Evolutionary conservation across 805 yeast genomes (phyloP).

Genomic region (Diddensiella santjacobensis): DNA sequence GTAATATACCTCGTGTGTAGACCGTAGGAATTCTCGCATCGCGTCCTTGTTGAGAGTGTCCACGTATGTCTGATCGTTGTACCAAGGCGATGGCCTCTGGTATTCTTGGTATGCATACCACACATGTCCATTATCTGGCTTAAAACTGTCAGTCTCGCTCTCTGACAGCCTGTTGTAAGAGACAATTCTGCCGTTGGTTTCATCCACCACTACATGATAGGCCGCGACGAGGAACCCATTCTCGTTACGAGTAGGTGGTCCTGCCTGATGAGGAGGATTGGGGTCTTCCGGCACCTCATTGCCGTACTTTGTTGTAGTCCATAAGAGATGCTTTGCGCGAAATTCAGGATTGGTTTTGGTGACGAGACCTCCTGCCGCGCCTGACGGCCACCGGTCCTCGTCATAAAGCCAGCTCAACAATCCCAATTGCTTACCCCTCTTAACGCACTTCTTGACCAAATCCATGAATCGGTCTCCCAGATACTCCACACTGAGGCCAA

Average conservation of each 20-base stretch:
- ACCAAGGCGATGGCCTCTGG: neutral
- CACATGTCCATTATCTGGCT: neutral
- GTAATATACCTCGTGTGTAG: conserved; percentile 3
- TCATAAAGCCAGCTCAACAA: conserved; percentile 10
- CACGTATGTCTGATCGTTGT: conserved; percentile 3
- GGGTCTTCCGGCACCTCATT: conserved; percentile 2
- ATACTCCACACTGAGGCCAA: conserved; percentile 4
- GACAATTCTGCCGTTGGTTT: neutral
- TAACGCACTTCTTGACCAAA: conserved; percentile 5
- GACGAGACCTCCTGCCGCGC: conserved; percentile 10
- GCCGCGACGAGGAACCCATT: neutral
- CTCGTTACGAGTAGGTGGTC: neutral
- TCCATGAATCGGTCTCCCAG: conserved; percentile 6
- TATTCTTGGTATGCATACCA: conserved; percentile 8
- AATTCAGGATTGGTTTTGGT: conserved; percentile 6
- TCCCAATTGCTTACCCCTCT: conserved; percentile 3
- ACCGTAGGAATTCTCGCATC: conserved; percentile 4
- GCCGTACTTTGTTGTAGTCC: conserved; percentile 2
- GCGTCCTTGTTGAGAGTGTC: conserved; percentile 7
- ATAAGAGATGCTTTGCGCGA: conserved; percentile 1
- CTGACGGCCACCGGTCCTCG: conserved; percentile 13
- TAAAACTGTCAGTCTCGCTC: neutral
- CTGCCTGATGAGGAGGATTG: neutral
- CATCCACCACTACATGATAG: conserved; percentile 3
- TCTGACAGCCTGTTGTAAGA: conserved; percentile 1